Evolutionary conservation across 164 flowering plant species (phyloP).

Genomic region (Liriodendron chinense): DNA sequence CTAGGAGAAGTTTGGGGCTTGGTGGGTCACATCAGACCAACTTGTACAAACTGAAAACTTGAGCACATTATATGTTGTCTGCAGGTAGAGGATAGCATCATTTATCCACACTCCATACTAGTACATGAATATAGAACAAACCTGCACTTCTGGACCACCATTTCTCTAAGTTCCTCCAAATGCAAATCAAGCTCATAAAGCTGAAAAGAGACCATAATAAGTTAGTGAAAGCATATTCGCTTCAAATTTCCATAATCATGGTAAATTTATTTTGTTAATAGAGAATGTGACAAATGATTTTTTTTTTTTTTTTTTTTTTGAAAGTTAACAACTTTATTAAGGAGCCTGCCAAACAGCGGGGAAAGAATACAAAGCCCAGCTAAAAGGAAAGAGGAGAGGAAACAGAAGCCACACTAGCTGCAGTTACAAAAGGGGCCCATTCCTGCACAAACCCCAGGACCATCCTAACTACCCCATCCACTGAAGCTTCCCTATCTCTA

Average conservation of each 20-base stretch:
- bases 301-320: no score
- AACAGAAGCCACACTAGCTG: no score
- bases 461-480: no score
- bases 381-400: no score
- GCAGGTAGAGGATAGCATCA: not conserved
- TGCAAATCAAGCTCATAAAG: conserved; percentile 63
- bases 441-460: no score
- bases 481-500: no score
- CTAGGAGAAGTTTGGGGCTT: not conserved
- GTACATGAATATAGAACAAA: conserved; percentile 23
- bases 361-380: no score
- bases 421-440: no score
- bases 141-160: conserved; percentile 87
- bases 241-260: not conserved
- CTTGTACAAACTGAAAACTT: no score
- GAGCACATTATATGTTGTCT: not conserved
- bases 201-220: conserved; percentile 36
- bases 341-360: no score
- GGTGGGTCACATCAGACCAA: not conserved
- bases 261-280: no score
- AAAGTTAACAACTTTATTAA: no score
- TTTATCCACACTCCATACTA: not conserved
- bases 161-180: conserved; percentile 73
- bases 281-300: not conserved
- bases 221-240: not conserved